phyloP scores from a whole-genome alignment of 164 flowering plant genomes.

The Amborella trichopoda region DNA sequence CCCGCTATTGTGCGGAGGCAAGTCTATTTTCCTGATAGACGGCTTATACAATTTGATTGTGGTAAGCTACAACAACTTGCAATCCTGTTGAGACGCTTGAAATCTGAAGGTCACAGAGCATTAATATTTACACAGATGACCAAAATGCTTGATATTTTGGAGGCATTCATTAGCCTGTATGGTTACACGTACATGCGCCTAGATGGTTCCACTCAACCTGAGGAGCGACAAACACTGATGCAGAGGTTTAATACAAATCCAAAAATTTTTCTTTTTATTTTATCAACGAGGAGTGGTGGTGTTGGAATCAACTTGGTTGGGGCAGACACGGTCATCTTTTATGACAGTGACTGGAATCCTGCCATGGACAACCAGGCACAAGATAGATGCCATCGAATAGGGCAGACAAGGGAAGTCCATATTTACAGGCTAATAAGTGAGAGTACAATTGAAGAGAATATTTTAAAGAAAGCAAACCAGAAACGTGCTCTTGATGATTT shows the following conservation, averaged over 20 bases:
- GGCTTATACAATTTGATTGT: slow-evolving; percentile 97
- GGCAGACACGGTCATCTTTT: slow-evolving; percentile 97
- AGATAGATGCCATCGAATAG: slow-evolving; percentile 97
- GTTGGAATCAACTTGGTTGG: slow-evolving; percentile 97
- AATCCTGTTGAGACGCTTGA: slow-evolving; percentile 64
- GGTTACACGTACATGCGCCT: slow-evolving; percentile 98
- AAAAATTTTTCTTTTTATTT: slow-evolving; percentile 82
- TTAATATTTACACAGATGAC: slow-evolving; percentile 98
- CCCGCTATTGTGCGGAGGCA: slow-evolving; percentile 93
- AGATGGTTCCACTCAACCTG: slow-evolving; percentile 98
- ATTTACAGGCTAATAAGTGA: slow-evolving; percentile 91
- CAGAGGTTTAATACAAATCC: slow-evolving; percentile 97
- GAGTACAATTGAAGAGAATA: slow-evolving; percentile 97
- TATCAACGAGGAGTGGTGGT: slow-evolving; percentile 99
- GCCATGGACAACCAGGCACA: slow-evolving; percentile 99
- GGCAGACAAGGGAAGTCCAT: slow-evolving; percentile 98
- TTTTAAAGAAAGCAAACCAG: slow-evolving; percentile 94
- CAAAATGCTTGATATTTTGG: slow-evolving; percentile 95
- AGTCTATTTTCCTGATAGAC: slow-evolving; percentile 93
- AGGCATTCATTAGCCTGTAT: slow-evolving; percentile 88
- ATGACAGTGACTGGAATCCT: slow-evolving; percentile 99
- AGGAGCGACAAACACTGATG: slow-evolving; percentile 95
- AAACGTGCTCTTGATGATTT: slow-evolving; percentile 96
- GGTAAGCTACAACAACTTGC: slow-evolving; percentile 96
- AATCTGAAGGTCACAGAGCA: slow-evolving; percentile 95